Base-by-base conservation (phyloP, 2,329 filamentous ascomycete genomes). In the Sporothrix pallida region DNA sequence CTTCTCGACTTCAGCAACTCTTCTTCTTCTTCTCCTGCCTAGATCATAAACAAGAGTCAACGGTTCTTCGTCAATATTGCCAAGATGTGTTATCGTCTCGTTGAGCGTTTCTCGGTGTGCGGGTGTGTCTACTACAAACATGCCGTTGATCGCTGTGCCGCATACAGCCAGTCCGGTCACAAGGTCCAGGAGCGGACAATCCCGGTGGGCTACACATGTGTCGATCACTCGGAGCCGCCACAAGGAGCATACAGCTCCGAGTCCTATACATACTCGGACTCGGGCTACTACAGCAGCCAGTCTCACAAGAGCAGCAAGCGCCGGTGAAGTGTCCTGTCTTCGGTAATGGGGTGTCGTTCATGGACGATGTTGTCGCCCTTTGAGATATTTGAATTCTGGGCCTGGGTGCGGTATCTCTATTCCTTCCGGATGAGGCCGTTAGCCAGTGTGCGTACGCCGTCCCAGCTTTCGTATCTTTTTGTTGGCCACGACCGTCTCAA, bases 121-220 rank as follows among this genome's bases (percentile, higher is more conserved):
- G 89, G 90, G 76, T 97, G 94, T 83, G 87, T 95, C 78, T 97
- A 97, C 86, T 93, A 95, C 85, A 88, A 91, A 79, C 95, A 97
- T 81, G 90, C 93, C 67, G 87, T 97, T 78, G 94, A 97, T 80
- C 92, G 92, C 75, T 97, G 94, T 81, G 86, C 90, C 68, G 86
- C 89, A 50, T 93, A 94, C 80, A 92, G 92, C 75, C 90, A 92
- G 74, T 88, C 89, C 69, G 91, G 91, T 65, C 94, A 97, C 79
- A 78, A 79, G 63, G 84, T 95, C 73, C 89, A 93, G 77, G 90
- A 93, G 79, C 91, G 92, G 80, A 92, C 89, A 7, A 92, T 97
- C 70, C 86, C 93, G 23, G 94, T 97, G 31, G 95, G 94, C 70
- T 96, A 96, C 80, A 88, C 91, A 71, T 97, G 94, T 83, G 81